These are phyloP conservation scores for Backusella tuberculispora DNA, from an alignment of 192 early-diverging fungal genomes.

Conservation along the genomic window DNA sequence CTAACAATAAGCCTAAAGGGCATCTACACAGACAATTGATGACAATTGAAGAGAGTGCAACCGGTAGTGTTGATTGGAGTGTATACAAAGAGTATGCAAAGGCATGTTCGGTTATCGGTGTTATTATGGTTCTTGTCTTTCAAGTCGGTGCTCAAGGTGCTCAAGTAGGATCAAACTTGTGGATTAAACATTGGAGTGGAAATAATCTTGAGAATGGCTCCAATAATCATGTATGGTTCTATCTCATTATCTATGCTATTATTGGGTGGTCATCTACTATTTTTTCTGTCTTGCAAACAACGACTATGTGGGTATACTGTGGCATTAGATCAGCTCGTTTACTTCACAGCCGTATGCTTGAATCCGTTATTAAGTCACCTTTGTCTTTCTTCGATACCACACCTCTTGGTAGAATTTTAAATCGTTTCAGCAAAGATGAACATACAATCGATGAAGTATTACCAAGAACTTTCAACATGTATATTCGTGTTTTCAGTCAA, in stretches of 20 bases:
- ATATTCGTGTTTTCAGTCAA: slow-evolving; percentile 43
- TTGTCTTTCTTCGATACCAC: slow-evolving; percentile 82
- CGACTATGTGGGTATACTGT: slow-evolving; percentile 78
- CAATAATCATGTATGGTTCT: slow-evolving; percentile 52
- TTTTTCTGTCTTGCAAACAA: slow-evolving; percentile 65
- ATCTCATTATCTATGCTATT: slow-evolving; percentile 78
- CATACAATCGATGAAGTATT: slow-evolving; percentile 78
- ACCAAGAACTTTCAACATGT: slow-evolving; percentile 57
- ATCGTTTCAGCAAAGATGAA: slow-evolving; percentile 90
- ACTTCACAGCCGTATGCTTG: slow-evolving; percentile 77
- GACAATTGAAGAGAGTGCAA: slow-evolving; percentile 77
- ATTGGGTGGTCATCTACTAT: slow-evolving; percentile 73
- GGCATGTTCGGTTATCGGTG: slow-evolving; percentile 65
- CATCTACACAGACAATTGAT: slow-evolving; percentile 53
- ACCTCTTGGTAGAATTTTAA: slow-evolving; percentile 83
- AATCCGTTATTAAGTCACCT: slow-evolving; percentile 68
- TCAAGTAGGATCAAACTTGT: slow-evolving; percentile 65
- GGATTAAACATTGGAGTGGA: slow-evolving; percentile 78
- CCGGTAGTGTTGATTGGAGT: slow-evolving; percentile 77
- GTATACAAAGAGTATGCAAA: slow-evolving; percentile 84
- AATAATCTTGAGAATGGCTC: slow-evolving; percentile 50
- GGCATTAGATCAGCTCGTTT: slow-evolving; percentile 78
- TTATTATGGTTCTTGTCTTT: slow-evolving; percentile 61
- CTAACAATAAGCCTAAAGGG: slow-evolving; percentile 24
- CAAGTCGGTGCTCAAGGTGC: slow-evolving; percentile 59